Base-by-base conservation (phyloP, 306 rosid genomes). In the Medicago ruthenica region DNA sequence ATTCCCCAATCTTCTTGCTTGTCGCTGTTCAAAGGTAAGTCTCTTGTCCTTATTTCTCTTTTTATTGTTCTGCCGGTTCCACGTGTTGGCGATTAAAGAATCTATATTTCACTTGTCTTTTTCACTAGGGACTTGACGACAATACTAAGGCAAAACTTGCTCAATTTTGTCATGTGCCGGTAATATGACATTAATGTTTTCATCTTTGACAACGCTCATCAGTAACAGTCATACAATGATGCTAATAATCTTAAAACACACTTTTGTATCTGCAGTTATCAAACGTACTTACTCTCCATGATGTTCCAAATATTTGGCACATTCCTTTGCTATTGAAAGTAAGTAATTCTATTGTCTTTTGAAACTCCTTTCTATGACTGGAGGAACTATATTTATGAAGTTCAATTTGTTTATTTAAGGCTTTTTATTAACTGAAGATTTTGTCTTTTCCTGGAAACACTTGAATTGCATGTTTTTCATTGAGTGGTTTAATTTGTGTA, bases 251-350 rank as follows among this genome's bases (percentile, higher is more conserved):
- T 16, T 57, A 67, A 62, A 79, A 53, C 22, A 40, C 45, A 3
- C 39, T 61, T 50, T 72, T 42, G 72, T 74, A 17, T 79, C 74
- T 85, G 78, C 91, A 95, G 99, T 82, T 76, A 40, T 88, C 91
- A 17, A 89, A 90, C 70, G 86, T 96, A 51, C 84, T 96, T 62
- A 89, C 96, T 69, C 96, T 96, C 39, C 91, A 90, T 73, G 99
- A 96, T 55, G 99, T 96, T 79, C 91, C 98, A 74, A 96, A 96
- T 82, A 96, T 96, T 57, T 96, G 99, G 99, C 97, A 89, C 78
- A 82, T 96, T 81, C 99, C 99, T 73, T 61, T 96, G 82, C 93
- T 96, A 42, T 74, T 96, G 84, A 88, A 82, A 84, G 99, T 96
- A 82, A 80, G 93, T 81, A 44, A 57, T 79, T 67, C 40, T 69